A percentile compares a stretch with the other conserved stretches of the same genome.
phyloP scores from a whole-genome alignment of 768 basidiomycete species.

The Cubamyces sp. region DNA sequence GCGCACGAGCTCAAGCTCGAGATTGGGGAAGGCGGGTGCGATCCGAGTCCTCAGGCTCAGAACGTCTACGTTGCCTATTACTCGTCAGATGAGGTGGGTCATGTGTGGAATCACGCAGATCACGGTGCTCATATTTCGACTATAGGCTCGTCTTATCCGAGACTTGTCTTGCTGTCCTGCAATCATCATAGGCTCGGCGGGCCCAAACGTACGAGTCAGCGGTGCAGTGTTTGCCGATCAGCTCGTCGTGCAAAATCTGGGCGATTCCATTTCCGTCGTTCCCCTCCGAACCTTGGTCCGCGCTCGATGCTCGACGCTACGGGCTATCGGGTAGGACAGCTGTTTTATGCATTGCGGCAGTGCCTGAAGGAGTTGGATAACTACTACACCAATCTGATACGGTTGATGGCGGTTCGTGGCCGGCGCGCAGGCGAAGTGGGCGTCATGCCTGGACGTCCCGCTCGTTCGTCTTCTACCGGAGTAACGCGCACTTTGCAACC shows the following conservation, averaged over 20 bases:
- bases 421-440: too few species aligned
- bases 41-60: slow-evolving; percentile 19
- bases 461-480: not conserved
- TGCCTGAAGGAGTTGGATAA: too few species aligned
- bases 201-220: slow-evolving; percentile 24
- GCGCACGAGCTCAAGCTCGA: not conserved
- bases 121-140: not conserved
- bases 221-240: slow-evolving; percentile 29
- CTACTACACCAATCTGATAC: too few species aligned
- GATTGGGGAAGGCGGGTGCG: slow-evolving; percentile 15
- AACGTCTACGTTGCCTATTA: slow-evolving; percentile 15
- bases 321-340: slow-evolving; percentile 9
- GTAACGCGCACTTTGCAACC: not conserved
- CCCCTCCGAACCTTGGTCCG: not conserved
- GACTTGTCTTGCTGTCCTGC: too few species aligned
- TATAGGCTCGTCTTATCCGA: slow-evolving; percentile 4
- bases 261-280: slow-evolving; percentile 21
- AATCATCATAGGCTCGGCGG: slow-evolving; percentile 26
- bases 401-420: too few species aligned
- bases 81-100: slow-evolving; percentile 10
- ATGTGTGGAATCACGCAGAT: not conserved
- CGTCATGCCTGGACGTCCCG: too few species aligned
- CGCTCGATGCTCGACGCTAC: slow-evolving; percentile 1
- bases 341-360: too few species aligned
- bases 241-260: slow-evolving; percentile 25